Evolutionary conservation across 148 eudicot genomes (phyloP).

Genomic region (Fallopia convolvulus): DNA sequence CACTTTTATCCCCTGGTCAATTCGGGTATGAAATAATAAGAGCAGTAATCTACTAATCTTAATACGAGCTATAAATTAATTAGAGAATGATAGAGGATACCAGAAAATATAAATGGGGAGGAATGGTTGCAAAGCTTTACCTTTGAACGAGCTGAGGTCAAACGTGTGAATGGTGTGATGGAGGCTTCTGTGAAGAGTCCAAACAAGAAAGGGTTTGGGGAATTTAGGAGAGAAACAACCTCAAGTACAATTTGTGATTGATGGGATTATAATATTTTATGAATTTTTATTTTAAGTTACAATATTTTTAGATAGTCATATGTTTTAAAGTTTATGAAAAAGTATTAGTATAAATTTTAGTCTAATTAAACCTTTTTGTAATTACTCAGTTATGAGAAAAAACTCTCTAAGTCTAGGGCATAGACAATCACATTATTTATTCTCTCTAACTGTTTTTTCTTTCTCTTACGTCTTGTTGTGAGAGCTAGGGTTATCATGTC

Average conservation of each 20-base stretch:
- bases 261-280: neutral
- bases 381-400: too few species aligned
- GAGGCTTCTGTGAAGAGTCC: neutral
- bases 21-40: neutral
- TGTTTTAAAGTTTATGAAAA: too few species aligned
- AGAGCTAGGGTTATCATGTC: too few species aligned
- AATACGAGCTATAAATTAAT: neutral
- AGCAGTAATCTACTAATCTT: neutral
- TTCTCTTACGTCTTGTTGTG: too few species aligned
- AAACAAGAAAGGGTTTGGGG: neutral
- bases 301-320: too few species aligned
- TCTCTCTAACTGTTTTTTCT: too few species aligned
- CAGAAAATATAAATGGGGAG: neutral
- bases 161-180: neutral
- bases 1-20: neutral
- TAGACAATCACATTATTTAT: too few species aligned
- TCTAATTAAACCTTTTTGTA: too few species aligned
- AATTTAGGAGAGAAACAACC: neutral
- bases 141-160: conserved; percentile 8
- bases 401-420: too few species aligned
- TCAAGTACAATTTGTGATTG: neutral
- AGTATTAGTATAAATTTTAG: too few species aligned
- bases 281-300: neutral
- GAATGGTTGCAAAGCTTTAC: neutral
- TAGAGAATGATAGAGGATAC: neutral